These are phyloP conservation scores for Leucoagaricus sp. DNA, from an alignment of 1,284 basidiomycete genomes.

Conservation along the genomic window DNA sequence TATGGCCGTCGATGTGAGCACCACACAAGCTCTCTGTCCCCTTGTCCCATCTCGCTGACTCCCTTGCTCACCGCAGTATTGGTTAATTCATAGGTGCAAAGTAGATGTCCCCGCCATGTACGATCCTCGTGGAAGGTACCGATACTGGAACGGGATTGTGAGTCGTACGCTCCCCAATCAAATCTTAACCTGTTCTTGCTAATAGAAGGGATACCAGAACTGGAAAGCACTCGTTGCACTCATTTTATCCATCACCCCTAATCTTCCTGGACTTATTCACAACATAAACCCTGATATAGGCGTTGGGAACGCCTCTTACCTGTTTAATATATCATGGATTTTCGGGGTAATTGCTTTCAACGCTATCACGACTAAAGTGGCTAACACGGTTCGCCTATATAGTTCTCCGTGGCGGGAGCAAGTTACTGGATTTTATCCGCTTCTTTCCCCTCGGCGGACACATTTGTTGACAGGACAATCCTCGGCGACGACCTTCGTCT, in stretches of 20 bases:
- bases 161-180: constrained; percentile 28
- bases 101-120: constrained; percentile 77
- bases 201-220: too few relatives aligned
- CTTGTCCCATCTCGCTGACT: neutral
- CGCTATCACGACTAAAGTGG: too few relatives aligned
- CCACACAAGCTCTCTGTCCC: neutral
- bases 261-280: constrained; percentile 67
- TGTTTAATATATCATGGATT: constrained; percentile 72
- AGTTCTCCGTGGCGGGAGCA: constrained; percentile 33
- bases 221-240: constrained; percentile 71
- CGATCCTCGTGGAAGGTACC: constrained; percentile 62
- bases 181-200: too few relatives aligned
- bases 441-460: constrained; percentile 59
- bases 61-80: constrained; percentile 46
- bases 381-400: neutral
- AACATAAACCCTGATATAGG: constrained; percentile 61
- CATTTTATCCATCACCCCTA: constrained; percentile 62
- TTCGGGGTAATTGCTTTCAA: constrained; percentile 54
- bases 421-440: constrained; percentile 55
- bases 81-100: constrained; percentile 61
- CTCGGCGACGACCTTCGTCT: constrained; percentile 27
- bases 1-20: constrained; percentile 68
- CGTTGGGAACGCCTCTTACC: constrained; percentile 50
- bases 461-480: constrained; percentile 52
- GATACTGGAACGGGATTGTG: constrained; percentile 65